These are phyloP conservation scores for Neoarthrinium moseri DNA, from an alignment of 2,329 filamentous ascomycete genomes.

Conservation along the genomic window DNA sequence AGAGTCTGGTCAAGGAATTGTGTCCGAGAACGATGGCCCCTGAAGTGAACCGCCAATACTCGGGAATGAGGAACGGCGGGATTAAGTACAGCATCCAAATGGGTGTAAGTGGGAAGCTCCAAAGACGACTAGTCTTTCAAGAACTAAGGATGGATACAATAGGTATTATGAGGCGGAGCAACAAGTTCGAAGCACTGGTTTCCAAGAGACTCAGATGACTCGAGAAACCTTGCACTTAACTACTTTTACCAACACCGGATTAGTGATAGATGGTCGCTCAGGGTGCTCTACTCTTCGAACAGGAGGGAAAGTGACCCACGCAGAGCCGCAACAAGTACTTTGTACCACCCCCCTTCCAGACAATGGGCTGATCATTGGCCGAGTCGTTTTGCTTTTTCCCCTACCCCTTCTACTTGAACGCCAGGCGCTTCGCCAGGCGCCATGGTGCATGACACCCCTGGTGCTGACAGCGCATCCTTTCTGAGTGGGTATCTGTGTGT, in stretches of 20 bases:
- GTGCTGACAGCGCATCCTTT: neutral
- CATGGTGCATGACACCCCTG: neutral
- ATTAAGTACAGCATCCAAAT: conserved; percentile 1
- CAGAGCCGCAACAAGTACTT: conserved; percentile 8
- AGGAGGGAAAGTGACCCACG: neutral
- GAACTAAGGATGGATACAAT: neutral
- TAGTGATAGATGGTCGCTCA: neutral
- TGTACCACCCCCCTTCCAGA: neutral
- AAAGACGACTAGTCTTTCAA: neutral
- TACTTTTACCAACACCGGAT: neutral
- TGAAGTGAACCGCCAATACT: too few relatives aligned
- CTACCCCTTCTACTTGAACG: neutral
- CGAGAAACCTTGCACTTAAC: conserved; percentile 2
- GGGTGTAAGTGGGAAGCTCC: neutral
- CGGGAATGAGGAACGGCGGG: neutral
- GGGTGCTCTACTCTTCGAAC: neutral
- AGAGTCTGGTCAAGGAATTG: too few relatives aligned
- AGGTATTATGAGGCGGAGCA: neutral
- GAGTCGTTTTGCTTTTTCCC: neutral
- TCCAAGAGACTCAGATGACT: neutral
- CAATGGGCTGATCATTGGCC: neutral
- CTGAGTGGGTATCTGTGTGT: neutral
- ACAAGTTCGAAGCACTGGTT: neutral
- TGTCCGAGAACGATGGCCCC: too few relatives aligned
- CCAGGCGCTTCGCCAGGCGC: too few relatives aligned